Evolutionary conservation across 176 grass and related monocot genomes (phyloP).

Genomic region (Luzula sylvatica): DNA sequence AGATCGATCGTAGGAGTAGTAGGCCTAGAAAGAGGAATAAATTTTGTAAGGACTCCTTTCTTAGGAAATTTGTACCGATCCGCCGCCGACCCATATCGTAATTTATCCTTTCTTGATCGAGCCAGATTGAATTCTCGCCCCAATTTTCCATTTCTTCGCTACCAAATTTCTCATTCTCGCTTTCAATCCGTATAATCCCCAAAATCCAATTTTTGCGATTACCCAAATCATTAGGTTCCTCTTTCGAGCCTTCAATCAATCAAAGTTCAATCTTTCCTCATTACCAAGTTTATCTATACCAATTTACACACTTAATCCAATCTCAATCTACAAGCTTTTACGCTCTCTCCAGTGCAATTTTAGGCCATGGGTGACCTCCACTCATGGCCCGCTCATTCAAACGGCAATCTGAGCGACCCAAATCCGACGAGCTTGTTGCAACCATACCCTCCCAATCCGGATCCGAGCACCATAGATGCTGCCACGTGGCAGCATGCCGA

Average conservation of each 20-base stretch:
- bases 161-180: background rate
- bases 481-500: constrained; percentile 49
- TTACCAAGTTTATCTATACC: no score
- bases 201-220: background rate
- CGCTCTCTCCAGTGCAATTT: constrained; percentile 3
- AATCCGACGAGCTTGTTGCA: constrained; percentile 2
- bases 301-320: background rate
- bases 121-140: background rate
- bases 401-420: constrained; percentile 11
- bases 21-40: background rate
- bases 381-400: constrained; percentile 27
- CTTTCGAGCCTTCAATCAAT: no score
- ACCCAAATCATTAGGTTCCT: no score
- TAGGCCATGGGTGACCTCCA: constrained; percentile 59
- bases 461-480: constrained; percentile 37
- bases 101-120: background rate
- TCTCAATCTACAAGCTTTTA: constrained; percentile 1
- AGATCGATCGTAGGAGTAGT: background rate
- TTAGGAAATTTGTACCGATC: background rate
- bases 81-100: constrained; percentile 12
- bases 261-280: no score
- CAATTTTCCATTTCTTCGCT: background rate
- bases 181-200: background rate
- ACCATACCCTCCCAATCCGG: constrained; percentile 27
- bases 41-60: background rate